Evolutionary conservation across 805 yeast species (phyloP).

Genomic region (Candida sanyiensis): DNA sequence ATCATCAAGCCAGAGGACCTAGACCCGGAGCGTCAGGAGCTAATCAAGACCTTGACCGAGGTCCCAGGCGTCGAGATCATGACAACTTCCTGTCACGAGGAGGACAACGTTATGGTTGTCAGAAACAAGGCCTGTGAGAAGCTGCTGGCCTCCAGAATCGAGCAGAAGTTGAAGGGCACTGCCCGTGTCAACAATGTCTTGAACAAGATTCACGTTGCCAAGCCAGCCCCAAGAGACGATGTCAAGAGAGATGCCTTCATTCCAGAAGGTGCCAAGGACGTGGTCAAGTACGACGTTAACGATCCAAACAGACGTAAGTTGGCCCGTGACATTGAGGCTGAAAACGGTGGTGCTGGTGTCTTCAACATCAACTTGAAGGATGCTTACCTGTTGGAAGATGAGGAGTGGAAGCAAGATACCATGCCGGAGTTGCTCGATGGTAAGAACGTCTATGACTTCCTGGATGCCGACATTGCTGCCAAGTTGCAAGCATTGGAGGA

Average conservation of each 20-base stretch:
- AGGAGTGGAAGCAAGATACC: slow-evolving; percentile 94
- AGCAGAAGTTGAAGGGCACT: slow-evolving; percentile 90
- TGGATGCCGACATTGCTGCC: slow-evolving; percentile 91
- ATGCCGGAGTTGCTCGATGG: slow-evolving; percentile 98
- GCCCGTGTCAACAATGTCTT: slow-evolving; percentile 83
- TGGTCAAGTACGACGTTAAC: slow-evolving; percentile 64
- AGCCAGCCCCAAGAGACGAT: slow-evolving; percentile 86
- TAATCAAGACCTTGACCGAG: slow-evolving; percentile 58
- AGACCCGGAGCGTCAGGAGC: slow-evolving; percentile 63
- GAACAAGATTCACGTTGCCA: slow-evolving; percentile 92
- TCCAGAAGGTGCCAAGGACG: slow-evolving; percentile 64
- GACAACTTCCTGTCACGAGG: slow-evolving; percentile 89
- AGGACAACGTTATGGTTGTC: slow-evolving; percentile 91
- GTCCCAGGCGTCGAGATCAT: slow-evolving; percentile 84
- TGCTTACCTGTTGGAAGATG: slow-evolving; percentile 86
- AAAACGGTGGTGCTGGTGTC: slow-evolving; percentile 99
- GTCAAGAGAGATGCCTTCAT: slow-evolving; percentile 70
- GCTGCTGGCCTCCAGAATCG: slow-evolving; percentile 89
- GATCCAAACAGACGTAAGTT: slow-evolving; percentile 80
- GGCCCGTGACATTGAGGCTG: slow-evolving; percentile 86
- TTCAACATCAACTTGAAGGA: slow-evolving; percentile 91
- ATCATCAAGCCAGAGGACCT: slow-evolving; percentile 82
- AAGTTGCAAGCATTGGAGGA: slow-evolving; percentile 93
- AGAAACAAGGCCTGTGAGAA: slow-evolving; percentile 97
- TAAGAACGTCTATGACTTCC: slow-evolving; percentile 92